These are phyloP conservation scores for Rhypophila decipiens DNA, from an alignment of 495 filamentous ascomycete species.

Conservation along the genomic window DNA sequence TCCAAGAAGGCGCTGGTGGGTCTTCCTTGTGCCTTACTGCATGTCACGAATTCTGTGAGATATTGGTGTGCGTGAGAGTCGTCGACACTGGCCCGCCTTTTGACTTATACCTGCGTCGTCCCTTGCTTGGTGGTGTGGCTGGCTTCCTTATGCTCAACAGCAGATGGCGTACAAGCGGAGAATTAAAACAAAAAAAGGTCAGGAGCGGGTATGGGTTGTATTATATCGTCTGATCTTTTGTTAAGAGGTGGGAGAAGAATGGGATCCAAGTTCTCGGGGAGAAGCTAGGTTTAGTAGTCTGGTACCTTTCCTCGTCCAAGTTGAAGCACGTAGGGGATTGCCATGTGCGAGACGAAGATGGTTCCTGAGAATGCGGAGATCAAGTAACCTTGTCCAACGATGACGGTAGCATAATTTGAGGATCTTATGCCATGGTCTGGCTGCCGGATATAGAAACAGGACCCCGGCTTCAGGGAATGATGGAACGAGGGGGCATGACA, in stretches of 20 bases:
- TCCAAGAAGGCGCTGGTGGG: too few relatives aligned
- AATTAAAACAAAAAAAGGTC: constrained; percentile 21
- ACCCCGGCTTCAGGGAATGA: constrained; percentile 42
- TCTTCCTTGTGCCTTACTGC: too few relatives aligned
- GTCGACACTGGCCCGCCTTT: too few relatives aligned
- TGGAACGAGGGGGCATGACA: constrained; percentile 42
- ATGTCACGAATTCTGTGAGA: too few relatives aligned
- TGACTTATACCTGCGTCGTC: too few relatives aligned
- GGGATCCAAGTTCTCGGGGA: constrained; percentile 13
- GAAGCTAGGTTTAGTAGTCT: constrained; percentile 37
- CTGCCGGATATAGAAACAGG: constrained; percentile 45
- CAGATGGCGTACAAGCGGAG: too few relatives aligned
- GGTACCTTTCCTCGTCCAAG: constrained; percentile 30
- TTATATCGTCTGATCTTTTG: constrained; percentile 47
- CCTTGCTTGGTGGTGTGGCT: too few relatives aligned
- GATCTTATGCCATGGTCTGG: constrained; percentile 51
- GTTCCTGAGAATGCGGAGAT: constrained; percentile 43
- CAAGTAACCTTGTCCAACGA: constrained; percentile 39
- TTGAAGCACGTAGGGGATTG: constrained; percentile 42
- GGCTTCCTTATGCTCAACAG: too few relatives aligned
- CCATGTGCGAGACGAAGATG: constrained; percentile 44
- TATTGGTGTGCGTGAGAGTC: too few relatives aligned
- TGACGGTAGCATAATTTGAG: constrained; percentile 50
- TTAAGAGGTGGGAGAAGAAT: constrained; percentile 25
- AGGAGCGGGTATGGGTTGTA: constrained; percentile 33